A percentile compares a stretch with the other conserved stretches of the same genome.
These are phyloP conservation scores for Mucuna pruriens DNA, from an alignment of 306 rosid genomes.

Conservation along the genomic window DNA sequence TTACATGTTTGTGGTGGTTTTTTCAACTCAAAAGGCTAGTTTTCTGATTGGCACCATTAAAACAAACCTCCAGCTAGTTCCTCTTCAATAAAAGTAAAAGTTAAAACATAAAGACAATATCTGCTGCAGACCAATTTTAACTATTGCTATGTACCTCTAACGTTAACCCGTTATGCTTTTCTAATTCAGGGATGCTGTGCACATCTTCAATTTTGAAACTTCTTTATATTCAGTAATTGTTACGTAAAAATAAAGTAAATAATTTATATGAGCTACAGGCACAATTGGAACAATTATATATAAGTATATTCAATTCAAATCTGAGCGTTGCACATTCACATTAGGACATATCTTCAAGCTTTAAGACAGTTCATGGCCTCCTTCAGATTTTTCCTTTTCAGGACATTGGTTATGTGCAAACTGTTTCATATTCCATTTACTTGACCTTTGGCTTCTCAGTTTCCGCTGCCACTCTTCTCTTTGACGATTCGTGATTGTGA, in stretches of 20 bases:
- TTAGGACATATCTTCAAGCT: slow-evolving; percentile 8
- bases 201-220: slow-evolving; percentile 4
- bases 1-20: background rate
- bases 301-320: background rate
- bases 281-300: background rate
- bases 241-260: slow-evolving; percentile 8
- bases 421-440: background rate
- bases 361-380: slow-evolving; percentile 16
- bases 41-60: background rate
- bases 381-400: background rate
- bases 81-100: background rate
- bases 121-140: background rate
- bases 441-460: slow-evolving; percentile 13
- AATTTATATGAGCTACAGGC: background rate
- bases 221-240: slow-evolving; percentile 11
- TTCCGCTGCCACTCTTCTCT: slow-evolving; percentile 30
- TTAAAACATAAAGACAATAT: background rate
- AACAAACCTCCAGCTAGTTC: background rate
- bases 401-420: background rate
- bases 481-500: background rate
- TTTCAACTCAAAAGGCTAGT: background rate
- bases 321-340: background rate
- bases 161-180: background rate
- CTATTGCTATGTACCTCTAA: background rate
- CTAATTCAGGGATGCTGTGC: background rate